Evolutionary conservation across 2,329 filamentous ascomycete species (phyloP), one percentile per base, ranked within the genome.

Genomic region (Chaetomium sp.): DNA sequence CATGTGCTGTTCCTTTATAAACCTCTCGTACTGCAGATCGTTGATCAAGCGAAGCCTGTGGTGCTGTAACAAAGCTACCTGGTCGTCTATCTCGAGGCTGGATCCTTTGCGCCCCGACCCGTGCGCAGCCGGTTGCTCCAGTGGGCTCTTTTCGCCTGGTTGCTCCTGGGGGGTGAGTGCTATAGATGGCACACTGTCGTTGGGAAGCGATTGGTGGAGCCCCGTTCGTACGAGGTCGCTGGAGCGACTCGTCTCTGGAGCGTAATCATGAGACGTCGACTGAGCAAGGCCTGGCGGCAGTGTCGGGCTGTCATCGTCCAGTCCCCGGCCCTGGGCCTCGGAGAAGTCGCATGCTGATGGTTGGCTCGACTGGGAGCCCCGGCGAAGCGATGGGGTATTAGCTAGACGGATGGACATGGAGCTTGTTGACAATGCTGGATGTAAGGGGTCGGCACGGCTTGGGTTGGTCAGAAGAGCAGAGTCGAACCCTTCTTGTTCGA

Each of bases 1-100:
- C 69, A 93, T 85, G 74, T 94, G 91, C 72, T 95, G 91, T 68
- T 92, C 87, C 74, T 93, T 94, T 71, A 94, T 83, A 75, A 92
- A 94, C 29, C 90, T 84, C 75, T 95, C 92, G 72, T 94, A 95
- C 69, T 90, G 91, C 51, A 95, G 80, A 70, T 95, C 91, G 67
- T 93, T 95, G 53, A 89, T 87, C 12, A 95, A 77, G 2, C 93
- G 78, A 60, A 92, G 84, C n/a, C 92, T 85, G 70, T 93, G 89
- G 50, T 89, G 85, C 69, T 92, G 87, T 3, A 95, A 78, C 68
- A 87, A 85, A 1, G 83, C 78, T 31, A 83, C 72, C 64, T 82
- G 78, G 19, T 77, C 73, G 65, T 76, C 71, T 57, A 71, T 60
- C 60, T 80, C 75, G 56, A 74, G 73, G 10, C 74, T 70, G 3